phyloP scores from a whole-genome alignment of 2,329 filamentous ascomycete species.

The Samsoniella hepiali region DNA sequence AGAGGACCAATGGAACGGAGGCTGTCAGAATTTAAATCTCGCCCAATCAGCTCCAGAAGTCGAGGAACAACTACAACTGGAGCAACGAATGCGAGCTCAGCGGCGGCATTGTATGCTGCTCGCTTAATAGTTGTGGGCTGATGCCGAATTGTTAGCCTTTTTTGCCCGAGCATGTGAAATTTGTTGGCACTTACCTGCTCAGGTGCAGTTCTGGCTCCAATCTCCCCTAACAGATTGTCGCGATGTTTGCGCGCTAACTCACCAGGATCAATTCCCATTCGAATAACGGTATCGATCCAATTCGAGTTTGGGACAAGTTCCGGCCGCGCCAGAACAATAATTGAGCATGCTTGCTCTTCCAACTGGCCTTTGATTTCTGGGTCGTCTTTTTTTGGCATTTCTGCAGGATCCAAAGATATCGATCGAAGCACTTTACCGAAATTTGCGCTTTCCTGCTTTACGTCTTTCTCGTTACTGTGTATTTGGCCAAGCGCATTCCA shows the following conservation, averaged over 20 bases:
- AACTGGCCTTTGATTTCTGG: slow-evolving; percentile 48
- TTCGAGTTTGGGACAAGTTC: slow-evolving; percentile 73
- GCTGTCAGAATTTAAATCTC: slow-evolving; percentile 69
- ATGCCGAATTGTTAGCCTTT: slow-evolving; percentile 19
- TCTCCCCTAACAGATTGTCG: slow-evolving; percentile 63
- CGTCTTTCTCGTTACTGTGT: slow-evolving; percentile 73
- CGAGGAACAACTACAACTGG: slow-evolving; percentile 75
- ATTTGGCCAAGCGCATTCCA: slow-evolving; percentile 74
- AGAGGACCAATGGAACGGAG: slow-evolving; percentile 74
- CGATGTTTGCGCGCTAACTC: slow-evolving; percentile 64
- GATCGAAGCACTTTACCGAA: slow-evolving; percentile 60
- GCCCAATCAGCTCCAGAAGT: slow-evolving; percentile 69
- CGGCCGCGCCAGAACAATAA: slow-evolving; percentile 74
- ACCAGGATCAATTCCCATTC: slow-evolving; percentile 78
- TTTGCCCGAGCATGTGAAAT: not conserved
- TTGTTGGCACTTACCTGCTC: slow-evolving; percentile 44
- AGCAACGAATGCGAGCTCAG: slow-evolving; percentile 90
- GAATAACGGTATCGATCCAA: slow-evolving; percentile 88
- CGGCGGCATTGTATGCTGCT: slow-evolving; percentile 80
- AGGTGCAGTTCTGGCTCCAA: slow-evolving; percentile 50
- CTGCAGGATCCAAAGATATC: slow-evolving; percentile 59
- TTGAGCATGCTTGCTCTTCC: slow-evolving; percentile 68
- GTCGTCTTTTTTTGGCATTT: slow-evolving; percentile 41
- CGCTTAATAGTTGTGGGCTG: slow-evolving; percentile 46
- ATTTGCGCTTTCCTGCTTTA: slow-evolving; percentile 62